These are phyloP conservation scores for Chaetomiaceae sp. DNA, from an alignment of 2,329 filamentous ascomycete genomes.

Conservation along the genomic window DNA sequence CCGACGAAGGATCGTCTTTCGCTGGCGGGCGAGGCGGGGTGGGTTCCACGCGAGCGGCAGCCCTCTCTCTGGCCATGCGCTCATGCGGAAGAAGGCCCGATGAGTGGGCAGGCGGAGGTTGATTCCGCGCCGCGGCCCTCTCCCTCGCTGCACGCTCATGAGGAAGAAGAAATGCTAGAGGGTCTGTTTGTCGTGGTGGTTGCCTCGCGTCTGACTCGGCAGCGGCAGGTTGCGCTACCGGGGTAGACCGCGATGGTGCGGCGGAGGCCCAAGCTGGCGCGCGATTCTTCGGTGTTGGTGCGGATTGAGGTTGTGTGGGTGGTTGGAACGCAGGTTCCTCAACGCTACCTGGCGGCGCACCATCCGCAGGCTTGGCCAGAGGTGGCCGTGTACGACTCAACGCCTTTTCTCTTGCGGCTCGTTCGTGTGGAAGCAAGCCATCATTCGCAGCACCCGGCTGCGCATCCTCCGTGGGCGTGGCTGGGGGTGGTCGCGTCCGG, in stretches of 20 bases:
- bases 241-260: not conserved
- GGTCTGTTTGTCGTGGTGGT: not conserved
- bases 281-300: not conserved
- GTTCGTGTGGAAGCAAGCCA: slow-evolving; percentile 17
- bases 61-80: too few relatives aligned
- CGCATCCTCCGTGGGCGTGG: not conserved
- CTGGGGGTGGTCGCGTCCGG: not conserved
- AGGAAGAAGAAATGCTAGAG: slow-evolving; percentile 9
- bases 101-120: not conserved
- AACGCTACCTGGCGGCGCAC: not conserved
- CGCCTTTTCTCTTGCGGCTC: slow-evolving; percentile 1
- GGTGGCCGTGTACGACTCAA: not conserved
- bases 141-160: slow-evolving; percentile 16
- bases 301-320: not conserved
- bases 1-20: not conserved
- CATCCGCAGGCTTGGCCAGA: not conserved
- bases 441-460: not conserved
- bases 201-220: not conserved
- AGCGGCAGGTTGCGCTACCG: not conserved
- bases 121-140: not conserved
- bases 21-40: too few relatives aligned
- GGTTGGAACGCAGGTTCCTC: not conserved
- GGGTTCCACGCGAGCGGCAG: not conserved
- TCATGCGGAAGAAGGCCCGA: not conserved
- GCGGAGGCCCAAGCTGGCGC: slow-evolving; percentile 4